phyloP scores from a whole-genome alignment of 345 rosid genomes.

The Camelina neglecta region DNA sequence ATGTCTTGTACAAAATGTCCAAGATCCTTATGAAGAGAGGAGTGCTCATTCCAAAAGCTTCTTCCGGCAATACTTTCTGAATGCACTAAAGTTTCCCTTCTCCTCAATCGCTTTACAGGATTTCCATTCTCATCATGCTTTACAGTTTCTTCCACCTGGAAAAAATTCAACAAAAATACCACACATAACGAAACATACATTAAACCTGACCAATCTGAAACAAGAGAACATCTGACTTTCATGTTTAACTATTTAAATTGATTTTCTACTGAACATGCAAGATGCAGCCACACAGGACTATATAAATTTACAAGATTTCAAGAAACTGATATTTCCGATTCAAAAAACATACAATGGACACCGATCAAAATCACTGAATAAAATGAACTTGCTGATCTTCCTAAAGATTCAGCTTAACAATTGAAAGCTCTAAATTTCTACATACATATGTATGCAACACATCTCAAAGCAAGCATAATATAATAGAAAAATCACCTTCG shows the following conservation, averaged over 20 bases:
- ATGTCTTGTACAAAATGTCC: slow-evolving; percentile 61
- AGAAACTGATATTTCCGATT: background rate
- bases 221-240: background rate
- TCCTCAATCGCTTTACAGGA: slow-evolving; percentile 75
- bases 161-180: slow-evolving; percentile 9
- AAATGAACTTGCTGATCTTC: slow-evolving; percentile 2
- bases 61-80: slow-evolving; percentile 63
- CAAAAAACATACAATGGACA: background rate
- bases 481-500: slow-evolving; percentile 51
- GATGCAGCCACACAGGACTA: background rate
- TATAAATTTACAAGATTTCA: slow-evolving; percentile 3
- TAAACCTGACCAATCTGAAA: background rate
- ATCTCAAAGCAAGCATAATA: background rate
- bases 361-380: background rate
- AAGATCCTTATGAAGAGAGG: slow-evolving; percentile 53
- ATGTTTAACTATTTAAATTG: background rate
- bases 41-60: slow-evolving; percentile 75
- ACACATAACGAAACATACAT: background rate
- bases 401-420: background rate
- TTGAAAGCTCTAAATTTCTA: background rate
- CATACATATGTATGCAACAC: background rate
- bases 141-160: slow-evolving; percentile 70
- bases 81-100: slow-evolving; percentile 54
- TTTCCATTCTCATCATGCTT: slow-evolving; percentile 65
- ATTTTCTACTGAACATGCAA: background rate